Evolutionary conservation across 257 asterid genomes (phyloP).

Genomic region (Misopates orontium): DNA sequence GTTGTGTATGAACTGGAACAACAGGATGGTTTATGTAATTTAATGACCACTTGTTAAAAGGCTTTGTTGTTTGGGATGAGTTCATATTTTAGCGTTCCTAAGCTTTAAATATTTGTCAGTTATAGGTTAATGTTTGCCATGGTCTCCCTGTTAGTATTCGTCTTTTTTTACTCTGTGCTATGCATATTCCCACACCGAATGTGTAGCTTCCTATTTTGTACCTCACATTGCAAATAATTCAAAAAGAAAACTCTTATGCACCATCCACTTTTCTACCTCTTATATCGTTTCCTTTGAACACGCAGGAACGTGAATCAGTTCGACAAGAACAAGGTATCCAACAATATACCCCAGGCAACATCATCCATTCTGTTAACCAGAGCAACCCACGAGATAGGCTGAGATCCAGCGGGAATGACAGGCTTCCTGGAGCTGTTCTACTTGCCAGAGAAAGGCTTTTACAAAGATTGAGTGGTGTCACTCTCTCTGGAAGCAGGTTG

Average conservation of each 20-base stretch:
- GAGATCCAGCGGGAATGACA: conserved; percentile 48
- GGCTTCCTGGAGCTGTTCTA: conserved; percentile 86
- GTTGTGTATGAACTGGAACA: conserved; percentile 3
- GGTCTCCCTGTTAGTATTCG: background rate
- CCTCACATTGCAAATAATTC: conserved; percentile 1
- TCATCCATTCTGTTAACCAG: conserved; percentile 35
- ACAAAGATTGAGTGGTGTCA: conserved; percentile 78
- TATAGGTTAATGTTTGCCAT: too few relatives aligned
- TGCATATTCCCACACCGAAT: background rate
- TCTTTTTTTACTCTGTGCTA: background rate
- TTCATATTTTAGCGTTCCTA: background rate
- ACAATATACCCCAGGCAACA: conserved; percentile 41
- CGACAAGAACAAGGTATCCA: conserved; percentile 46
- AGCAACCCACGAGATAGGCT: conserved; percentile 39
- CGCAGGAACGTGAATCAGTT: conserved; percentile 61
- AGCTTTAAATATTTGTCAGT: background rate
- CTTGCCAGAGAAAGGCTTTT: conserved; percentile 95
- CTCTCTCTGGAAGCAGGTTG: conserved; percentile 67
- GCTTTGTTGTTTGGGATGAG: background rate
- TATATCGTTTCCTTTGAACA: conserved; percentile 21
- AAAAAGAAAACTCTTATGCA: background rate
- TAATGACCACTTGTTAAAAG: background rate
- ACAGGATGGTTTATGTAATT: conserved; percentile 1
- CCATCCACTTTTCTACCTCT: background rate
- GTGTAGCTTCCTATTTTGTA: background rate